Evolutionary conservation across 1,284 basidiomycete genomes (phyloP).

Genomic region (Pyrrhoderma lamaoense): DNA sequence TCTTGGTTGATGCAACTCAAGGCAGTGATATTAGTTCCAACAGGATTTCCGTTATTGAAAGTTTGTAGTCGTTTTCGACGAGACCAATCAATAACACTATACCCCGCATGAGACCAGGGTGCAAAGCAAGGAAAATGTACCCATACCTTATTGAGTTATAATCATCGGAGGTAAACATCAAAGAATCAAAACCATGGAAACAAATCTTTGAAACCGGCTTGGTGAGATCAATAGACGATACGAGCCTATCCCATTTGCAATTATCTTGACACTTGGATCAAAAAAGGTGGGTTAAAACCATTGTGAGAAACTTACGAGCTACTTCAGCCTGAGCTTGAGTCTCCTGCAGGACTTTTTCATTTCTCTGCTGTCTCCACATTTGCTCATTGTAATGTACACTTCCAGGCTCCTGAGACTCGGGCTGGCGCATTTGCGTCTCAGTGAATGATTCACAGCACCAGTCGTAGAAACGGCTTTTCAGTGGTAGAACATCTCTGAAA

Average conservation of each 20-base stretch:
- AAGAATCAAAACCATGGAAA: constrained; percentile 91
- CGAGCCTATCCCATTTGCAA: constrained; percentile 74
- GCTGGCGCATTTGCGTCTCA: constrained; percentile 97
- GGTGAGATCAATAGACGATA: constrained; percentile 65
- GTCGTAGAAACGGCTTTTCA: constrained; percentile 91
- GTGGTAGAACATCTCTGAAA: constrained; percentile 69
- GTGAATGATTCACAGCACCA: constrained; percentile 98
- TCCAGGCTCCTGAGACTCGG: constrained; percentile 93
- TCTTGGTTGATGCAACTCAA: constrained; percentile 96
- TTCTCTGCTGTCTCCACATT: constrained; percentile 89
- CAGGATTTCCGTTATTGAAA: constrained; percentile 87
- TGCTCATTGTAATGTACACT: constrained; percentile 93
- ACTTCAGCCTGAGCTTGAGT: constrained; percentile 61
- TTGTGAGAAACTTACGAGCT: constrained; percentile 52
- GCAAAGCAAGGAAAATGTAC: constrained; percentile 17
- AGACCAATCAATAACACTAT: constrained; percentile 93
- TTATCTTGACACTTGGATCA: constrained; percentile 30
- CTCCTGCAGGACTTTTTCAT: constrained; percentile 75
- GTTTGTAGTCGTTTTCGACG: constrained; percentile 68
- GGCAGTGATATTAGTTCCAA: constrained; percentile 79
- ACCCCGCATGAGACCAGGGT: neutral
- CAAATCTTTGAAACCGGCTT: constrained; percentile 72
- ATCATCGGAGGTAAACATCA: constrained; percentile 84
- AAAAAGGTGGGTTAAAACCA: neutral
- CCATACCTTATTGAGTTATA: constrained; percentile 78